Evolutionary conservation across 148 eudicot species (phyloP), one percentile per base, ranked within the genome.

Genomic region (Hydrangea macrophylla): DNA sequence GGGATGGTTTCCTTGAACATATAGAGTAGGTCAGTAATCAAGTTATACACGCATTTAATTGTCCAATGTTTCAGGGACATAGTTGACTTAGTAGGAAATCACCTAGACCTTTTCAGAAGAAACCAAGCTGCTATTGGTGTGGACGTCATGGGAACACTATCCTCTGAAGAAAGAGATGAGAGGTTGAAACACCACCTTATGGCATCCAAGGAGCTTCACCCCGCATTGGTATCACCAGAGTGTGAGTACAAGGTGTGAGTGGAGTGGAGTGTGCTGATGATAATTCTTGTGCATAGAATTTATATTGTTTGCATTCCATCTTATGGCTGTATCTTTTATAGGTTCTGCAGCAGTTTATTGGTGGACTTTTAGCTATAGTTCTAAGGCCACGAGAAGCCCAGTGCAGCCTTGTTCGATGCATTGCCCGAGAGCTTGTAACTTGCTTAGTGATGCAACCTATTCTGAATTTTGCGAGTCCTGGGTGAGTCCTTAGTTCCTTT

Each of bases 91-190:
- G 80, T 94, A 66, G 89, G 99, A 50, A 85, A 90, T 72, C 97
- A 94, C 72, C 74, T 94, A 57, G 99, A 94, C 55, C 78, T 94
- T 70, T 94, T 83, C 75, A 74, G 99, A 83, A 88, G 80, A 81
- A 94, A 87, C 83, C 99, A 94, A 81, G 83, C 87, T 73, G 76
- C 86, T 55, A 91, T 94, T 68, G 99, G 96, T 32, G 85, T 81
- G 59, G 99, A 94, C 78, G 97, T 94, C 74, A 94, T 91, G 97
- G 85, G 82, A 55, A 94, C 93, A 51, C 75, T 94, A 72, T 91
- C 99, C 30, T 86, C 93, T 48, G 99, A 91, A 80, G 99, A 94
- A 84, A 84, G 99, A 80, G 99, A 91, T 82, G 97, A 90, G 70
- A 86, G 93, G 55, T 76, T 94, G 81, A 94, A 91, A 69, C 96